A percentile compares a stretch with the other conserved stretches of the same genome.
Conservation (phyloP, 2,329 filamentous ascomycete genomes). For the Clathrospora elynae region DNA sequence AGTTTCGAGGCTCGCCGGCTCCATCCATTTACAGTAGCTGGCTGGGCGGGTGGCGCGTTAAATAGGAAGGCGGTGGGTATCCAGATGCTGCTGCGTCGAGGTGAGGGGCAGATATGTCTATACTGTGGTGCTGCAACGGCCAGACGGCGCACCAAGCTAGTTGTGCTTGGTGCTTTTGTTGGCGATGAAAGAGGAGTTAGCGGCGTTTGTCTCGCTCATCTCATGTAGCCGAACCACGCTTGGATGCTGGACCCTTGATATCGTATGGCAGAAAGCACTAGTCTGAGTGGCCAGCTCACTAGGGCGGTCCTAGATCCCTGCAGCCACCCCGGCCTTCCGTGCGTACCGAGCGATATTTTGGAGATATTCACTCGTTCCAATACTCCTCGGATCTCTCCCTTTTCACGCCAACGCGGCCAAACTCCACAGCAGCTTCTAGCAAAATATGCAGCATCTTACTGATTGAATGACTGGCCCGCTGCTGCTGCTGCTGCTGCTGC, state of each 20-base stretch:
- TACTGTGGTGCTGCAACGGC: slow-evolving; percentile 13
- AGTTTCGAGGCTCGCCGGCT: slow-evolving; percentile 43
- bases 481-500: neutral
- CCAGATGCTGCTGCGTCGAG: slow-evolving; percentile 13
- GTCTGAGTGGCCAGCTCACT: slow-evolving; percentile 1
- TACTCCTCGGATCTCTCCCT: slow-evolving; percentile 4
- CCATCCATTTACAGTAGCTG: slow-evolving; percentile 49
- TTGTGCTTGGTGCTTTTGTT: slow-evolving; percentile 16
- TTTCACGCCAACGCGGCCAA: slow-evolving; percentile 10
- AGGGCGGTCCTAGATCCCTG: slow-evolving; percentile 4
- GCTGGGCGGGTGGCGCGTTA: slow-evolving; percentile 30
- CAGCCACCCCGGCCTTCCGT: slow-evolving; percentile 2
- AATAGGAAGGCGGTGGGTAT: slow-evolving; percentile 20
- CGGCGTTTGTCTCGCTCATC: slow-evolving; percentile 9
- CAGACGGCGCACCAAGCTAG: slow-evolving; percentile 23
- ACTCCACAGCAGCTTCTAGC: slow-evolving; percentile 17
- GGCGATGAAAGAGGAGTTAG: slow-evolving; percentile 18
- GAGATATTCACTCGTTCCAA: neutral
- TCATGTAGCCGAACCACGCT: neutral
- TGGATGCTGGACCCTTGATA: slow-evolving; percentile 13
- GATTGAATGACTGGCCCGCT: slow-evolving; percentile 8
- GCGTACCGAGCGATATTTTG: slow-evolving; percentile 1
- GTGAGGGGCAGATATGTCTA: slow-evolving; percentile 28
- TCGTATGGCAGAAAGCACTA: neutral
- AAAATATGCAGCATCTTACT: slow-evolving; percentile 13